Percentiles rank a stretch among this genome's conserved stretches.
phyloP scores from a whole-genome alignment of 1,139 yeast species.

The Pichia sp. region DNA sequence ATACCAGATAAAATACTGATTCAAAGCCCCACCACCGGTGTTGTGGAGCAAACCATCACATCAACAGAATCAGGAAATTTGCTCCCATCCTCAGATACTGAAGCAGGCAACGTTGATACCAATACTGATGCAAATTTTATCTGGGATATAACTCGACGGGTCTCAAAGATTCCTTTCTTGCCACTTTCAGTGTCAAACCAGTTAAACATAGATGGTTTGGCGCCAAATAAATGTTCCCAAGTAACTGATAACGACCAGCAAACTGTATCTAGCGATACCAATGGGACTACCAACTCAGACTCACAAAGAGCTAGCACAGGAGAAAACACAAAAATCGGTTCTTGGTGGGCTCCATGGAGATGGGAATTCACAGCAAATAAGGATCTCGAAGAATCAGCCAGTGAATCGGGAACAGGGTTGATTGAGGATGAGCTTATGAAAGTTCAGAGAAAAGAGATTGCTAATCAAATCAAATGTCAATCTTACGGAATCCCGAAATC shows the following conservation, averaged over 20 bases:
- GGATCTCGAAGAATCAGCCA: conserved; percentile 2
- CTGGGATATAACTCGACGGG: conserved; percentile 15
- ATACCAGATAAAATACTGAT: not conserved
- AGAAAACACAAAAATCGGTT: not conserved
- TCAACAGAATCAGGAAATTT: not conserved
- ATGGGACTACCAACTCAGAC: not conserved
- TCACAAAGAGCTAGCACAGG: not conserved
- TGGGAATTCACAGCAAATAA: conserved; percentile 12
- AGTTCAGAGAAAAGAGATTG: conserved; percentile 17
- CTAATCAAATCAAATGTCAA: conserved; percentile 20
- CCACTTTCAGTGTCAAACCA: not conserved
- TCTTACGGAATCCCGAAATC: conserved; percentile 23
- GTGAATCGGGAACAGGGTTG: conserved; percentile 10
- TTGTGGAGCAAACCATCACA: not conserved
- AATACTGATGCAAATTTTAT: conserved; percentile 4
- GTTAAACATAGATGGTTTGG: not conserved
- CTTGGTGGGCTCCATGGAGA: conserved; percentile 21
- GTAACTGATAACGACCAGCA: conserved; percentile 5
- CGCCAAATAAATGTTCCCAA: conserved; percentile 9
- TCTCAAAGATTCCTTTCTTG: conserved; percentile 9
- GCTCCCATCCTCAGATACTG: not conserved
- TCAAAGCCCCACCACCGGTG: not conserved
- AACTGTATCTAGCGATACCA: not conserved
- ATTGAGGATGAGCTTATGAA: conserved; percentile 16
- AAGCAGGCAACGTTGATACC: not conserved